phyloP scores from a whole-genome alignment of 371 early-diverging fungal species.

The Syncephalastrum racemosum region DNA sequence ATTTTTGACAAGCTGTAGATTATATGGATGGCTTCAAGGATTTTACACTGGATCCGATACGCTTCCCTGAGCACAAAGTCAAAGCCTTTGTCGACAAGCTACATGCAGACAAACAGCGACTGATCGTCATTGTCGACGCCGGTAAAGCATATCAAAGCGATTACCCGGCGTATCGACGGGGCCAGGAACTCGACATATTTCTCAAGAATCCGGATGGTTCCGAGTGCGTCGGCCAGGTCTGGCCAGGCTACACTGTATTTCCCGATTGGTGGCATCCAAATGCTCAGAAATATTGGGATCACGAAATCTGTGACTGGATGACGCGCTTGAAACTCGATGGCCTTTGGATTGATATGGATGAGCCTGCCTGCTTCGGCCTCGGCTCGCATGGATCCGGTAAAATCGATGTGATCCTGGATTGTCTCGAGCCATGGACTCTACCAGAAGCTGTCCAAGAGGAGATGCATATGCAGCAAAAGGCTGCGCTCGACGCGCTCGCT shows the following conservation, averaged over 20 bases:
- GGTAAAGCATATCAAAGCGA: conserved; percentile 34
- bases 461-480: conserved; percentile 20
- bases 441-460: conserved; percentile 23
- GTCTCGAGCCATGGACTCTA: conserved; percentile 24
- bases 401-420: conserved; percentile 19
- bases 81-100: conserved; percentile 26
- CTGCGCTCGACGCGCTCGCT: conserved; percentile 20
- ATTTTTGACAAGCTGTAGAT: conserved; percentile 11
- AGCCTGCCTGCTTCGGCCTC: conserved; percentile 57
- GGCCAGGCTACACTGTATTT: conserved; percentile 63
- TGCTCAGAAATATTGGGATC: conserved; percentile 12
- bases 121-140: conserved; percentile 56
- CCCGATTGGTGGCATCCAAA: conserved; percentile 28
- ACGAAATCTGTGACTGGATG: conserved; percentile 15
- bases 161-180: conserved; percentile 43
- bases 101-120: conserved; percentile 37
- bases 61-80: conserved; percentile 41
- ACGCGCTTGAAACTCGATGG: conserved; percentile 16
- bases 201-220: conserved; percentile 51
- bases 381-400: conserved; percentile 23
- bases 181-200: conserved; percentile 43
- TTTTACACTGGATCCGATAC: conserved; percentile 48
- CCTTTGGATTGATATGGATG: conserved; percentile 78
- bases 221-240: conserved; percentile 54
- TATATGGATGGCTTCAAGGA: conserved; percentile 61